Conservation (phyloP, 164 flowering plant genomes). For the Echeveria elegans region DNA sequence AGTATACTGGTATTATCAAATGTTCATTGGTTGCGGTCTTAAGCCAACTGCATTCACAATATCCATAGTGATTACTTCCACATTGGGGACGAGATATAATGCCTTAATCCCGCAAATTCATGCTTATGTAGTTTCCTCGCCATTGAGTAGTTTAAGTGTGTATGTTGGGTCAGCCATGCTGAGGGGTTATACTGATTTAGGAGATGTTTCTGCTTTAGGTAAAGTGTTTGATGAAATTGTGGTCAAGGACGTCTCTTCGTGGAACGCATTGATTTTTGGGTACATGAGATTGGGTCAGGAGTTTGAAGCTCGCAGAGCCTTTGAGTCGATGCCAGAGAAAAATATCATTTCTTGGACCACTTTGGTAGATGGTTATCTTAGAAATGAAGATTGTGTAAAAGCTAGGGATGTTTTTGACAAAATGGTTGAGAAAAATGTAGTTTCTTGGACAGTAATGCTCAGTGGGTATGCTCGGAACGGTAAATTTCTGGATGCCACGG, state of each 20-base stretch:
- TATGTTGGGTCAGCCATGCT: slow-evolving; percentile 53
- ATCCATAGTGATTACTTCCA: slow-evolving; percentile 24
- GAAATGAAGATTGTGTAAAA: slow-evolving; percentile 18
- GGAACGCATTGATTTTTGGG: slow-evolving; percentile 3
- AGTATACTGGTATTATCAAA: slow-evolving; percentile 20
- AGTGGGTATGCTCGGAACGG: slow-evolving; percentile 5
- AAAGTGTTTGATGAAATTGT: slow-evolving; percentile 5
- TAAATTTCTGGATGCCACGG: slow-evolving; percentile 2
- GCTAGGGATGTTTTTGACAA: slow-evolving; percentile 37
- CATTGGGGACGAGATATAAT: slow-evolving; percentile 18
- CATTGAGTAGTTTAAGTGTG: slow-evolving; percentile 20
- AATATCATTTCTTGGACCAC: slow-evolving; percentile 4
- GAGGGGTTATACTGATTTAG: slow-evolving; percentile 29
- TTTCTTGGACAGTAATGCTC: slow-evolving; percentile 52
- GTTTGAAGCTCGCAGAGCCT: not conserved
- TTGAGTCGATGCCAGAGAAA: not conserved
- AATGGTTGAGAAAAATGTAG: slow-evolving; percentile 56
- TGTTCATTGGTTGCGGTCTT: slow-evolving; percentile 29
- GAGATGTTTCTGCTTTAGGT: slow-evolving; percentile 19
- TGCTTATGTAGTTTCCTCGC: slow-evolving; percentile 24
- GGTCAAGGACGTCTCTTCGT: not conserved
- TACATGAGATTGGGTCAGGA: slow-evolving; percentile 1
- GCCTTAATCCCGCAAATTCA: slow-evolving; percentile 45
- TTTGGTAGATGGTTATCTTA: slow-evolving; percentile 4
- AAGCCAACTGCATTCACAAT: slow-evolving; percentile 38